Percentiles rank a stretch among this genome's conserved stretches.
These are phyloP conservation scores for Xylariaceae sp. DNA, from an alignment of 2,329 filamentous ascomycete genomes.

Conservation along the genomic window DNA sequence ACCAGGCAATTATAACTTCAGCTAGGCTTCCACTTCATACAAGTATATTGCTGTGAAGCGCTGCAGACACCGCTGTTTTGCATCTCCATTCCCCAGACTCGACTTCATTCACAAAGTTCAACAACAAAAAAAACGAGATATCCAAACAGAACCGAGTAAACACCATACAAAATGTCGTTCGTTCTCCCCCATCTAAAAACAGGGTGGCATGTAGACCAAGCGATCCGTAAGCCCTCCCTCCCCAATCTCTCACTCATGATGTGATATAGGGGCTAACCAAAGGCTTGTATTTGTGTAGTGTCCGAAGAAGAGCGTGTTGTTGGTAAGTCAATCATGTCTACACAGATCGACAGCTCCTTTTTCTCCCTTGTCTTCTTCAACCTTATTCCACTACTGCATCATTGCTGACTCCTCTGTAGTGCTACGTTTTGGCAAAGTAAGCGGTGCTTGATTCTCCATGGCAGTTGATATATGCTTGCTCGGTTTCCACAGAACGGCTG, in stretches of 20 bases:
- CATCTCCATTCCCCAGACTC: not conserved
- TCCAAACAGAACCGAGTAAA: not conserved
- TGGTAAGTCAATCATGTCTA: conserved; percentile 9
- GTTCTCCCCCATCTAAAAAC: conserved; percentile 85
- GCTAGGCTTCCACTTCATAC: no score
- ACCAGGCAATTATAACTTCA: no score
- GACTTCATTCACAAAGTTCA: not conserved
- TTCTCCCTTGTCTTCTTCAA: no score
- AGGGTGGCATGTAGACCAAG: conserved; percentile 98
- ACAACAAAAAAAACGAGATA: not conserved
- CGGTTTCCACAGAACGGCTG: no score
- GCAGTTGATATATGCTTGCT: no score
- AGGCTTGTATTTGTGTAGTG: conserved; percentile 30
- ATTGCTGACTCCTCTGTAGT: conserved; percentile 4
- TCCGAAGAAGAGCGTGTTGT: conserved; percentile 85
- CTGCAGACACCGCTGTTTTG: not conserved
- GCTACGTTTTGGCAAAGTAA: conserved; percentile 15
- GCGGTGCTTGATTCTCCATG: no score
- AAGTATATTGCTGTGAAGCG: no score
- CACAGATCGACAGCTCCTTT: not conserved
- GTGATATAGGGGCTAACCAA: no score
- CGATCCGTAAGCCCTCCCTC: conserved; percentile 49
- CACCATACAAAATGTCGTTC: conserved; percentile 57
- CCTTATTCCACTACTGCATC: no score
- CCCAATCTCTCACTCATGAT: not conserved